Conservation (phyloP, 2,329 filamentous ascomycete genomes). For the Macroventuria anomochaeta region DNA sequence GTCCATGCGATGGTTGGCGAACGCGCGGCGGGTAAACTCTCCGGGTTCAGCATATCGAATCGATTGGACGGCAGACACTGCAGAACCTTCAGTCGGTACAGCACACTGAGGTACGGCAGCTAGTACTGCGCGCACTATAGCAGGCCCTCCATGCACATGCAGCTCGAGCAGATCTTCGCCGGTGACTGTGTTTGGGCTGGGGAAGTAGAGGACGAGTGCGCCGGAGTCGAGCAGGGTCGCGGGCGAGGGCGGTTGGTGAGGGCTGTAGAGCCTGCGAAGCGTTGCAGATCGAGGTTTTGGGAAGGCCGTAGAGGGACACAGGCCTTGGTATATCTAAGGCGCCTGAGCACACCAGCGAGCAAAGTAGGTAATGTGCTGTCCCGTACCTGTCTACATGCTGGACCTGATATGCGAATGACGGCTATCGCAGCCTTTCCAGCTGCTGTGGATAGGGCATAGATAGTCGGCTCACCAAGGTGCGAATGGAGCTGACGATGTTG, state of each 20-base stretch:
- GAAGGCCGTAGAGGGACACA: slow-evolving; percentile 63
- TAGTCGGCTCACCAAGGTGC: slow-evolving; percentile 61
- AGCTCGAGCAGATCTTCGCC: slow-evolving; percentile 92
- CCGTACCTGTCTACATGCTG: slow-evolving; percentile 70
- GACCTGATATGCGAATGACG: slow-evolving; percentile 84
- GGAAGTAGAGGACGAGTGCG: slow-evolving; percentile 83
- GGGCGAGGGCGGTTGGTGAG: slow-evolving; percentile 48
- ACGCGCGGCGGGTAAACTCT: slow-evolving; percentile 92
- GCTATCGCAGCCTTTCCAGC: slow-evolving; percentile 88
- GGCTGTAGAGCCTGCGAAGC: slow-evolving; percentile 76
- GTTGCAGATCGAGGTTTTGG: slow-evolving; percentile 70
- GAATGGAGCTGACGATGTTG: slow-evolving; percentile 25
- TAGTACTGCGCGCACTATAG: slow-evolving; percentile 86
- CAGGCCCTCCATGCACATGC: slow-evolving; percentile 90
- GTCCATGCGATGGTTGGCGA: slow-evolving; percentile 83
- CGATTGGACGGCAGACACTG: slow-evolving; percentile 9
- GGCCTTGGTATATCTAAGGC: slow-evolving; percentile 66
- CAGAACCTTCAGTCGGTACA: neutral
- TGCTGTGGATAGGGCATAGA: slow-evolving; percentile 91
- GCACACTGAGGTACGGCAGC: slow-evolving; percentile 70
- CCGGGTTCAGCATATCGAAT: slow-evolving; percentile 92
- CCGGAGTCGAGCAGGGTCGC: slow-evolving; percentile 72
- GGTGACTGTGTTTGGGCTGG: slow-evolving; percentile 80
- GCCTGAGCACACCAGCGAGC: slow-evolving; percentile 1
- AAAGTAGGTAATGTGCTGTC: neutral